Evolutionary conservation across 2,329 filamentous ascomycete species (phyloP), one percentile per base, ranked within the genome.

Genomic region (Cladosporium phlei): DNA sequence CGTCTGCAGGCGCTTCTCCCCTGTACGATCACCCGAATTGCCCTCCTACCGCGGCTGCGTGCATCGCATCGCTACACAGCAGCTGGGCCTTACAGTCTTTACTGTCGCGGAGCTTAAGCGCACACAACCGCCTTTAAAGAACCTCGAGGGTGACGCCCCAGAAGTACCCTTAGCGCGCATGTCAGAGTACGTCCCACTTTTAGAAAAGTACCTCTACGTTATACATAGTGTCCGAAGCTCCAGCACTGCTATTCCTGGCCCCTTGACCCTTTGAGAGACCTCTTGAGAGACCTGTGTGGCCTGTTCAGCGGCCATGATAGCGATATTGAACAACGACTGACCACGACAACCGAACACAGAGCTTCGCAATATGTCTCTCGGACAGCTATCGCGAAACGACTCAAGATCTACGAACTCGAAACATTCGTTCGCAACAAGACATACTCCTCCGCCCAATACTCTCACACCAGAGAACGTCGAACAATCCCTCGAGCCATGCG

Each of bases 401-500:
- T 70, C 70, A 45, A 59, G 63, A 46, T 72, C 68, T 19, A 42
- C 54, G n/a, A 35, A 57, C 14, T 62, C 62, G 8, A 60, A 56
- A 24, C 56, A 48, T 20, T 54, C 62, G 60, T 57, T 48, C 58
- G 64, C 34, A 58, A 58, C 46, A 61, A 64, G 53, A 43, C 53
- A 52, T 22, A 61, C 55, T 16, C 70, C 69, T 29, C 71, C 69
- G 24, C 70, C 68, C 7, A 66, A 66, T 8, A 66, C 64, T 44
- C 60, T 71, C 38, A 73, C 71, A 5, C 70, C 71, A 4, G 67
- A 71, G 29, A 70, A 67, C 57, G 60, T 64, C 52, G 70, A 76
- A 42, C 66, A 69, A 51, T 69, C 82, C 52, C 88, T 96, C 57
- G 86, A 93, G 58, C 86, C 93, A 48, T 94, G 87, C 66, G 88